phyloP scores from a whole-genome alignment of 176 grass and related monocot species.

The Aegilops sharonensis region DNA sequence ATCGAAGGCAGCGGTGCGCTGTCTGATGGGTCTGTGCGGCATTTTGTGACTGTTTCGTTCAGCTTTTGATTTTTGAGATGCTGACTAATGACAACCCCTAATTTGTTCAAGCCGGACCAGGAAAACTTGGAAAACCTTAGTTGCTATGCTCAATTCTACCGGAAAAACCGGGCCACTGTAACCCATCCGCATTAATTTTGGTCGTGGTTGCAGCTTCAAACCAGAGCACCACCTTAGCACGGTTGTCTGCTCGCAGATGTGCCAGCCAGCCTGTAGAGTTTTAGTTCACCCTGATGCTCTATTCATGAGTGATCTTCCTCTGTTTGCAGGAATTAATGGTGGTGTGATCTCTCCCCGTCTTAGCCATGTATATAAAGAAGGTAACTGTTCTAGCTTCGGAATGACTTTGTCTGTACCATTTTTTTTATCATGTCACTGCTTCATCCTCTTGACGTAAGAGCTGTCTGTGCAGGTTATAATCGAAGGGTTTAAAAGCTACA shows the following conservation, averaged over 20 bases:
- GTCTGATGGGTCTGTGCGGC: neutral
- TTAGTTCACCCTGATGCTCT: neutral
- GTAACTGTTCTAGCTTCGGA: conserved; percentile 22
- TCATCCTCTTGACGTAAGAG: neutral
- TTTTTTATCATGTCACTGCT: neutral
- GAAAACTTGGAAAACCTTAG: neutral
- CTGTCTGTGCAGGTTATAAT: conserved; percentile 69
- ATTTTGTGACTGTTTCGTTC: neutral
- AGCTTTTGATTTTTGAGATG: neutral
- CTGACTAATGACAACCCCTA: neutral
- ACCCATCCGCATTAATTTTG: neutral
- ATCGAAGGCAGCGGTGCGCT: neutral
- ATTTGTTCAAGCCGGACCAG: no score
- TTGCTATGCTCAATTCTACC: neutral
- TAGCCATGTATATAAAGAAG: conserved; percentile 87
- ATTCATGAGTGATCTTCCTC: neutral
- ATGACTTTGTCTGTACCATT: neutral
- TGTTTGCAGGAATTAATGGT: conserved; percentile 27
- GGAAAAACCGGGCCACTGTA: neutral
- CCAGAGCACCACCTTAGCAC: neutral
- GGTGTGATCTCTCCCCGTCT: conserved; percentile 3
- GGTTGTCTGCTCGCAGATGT: neutral
- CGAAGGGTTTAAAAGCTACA: conserved; percentile 98
- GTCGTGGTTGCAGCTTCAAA: neutral
- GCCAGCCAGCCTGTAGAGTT: neutral